Percentiles rank a stretch among this genome's conserved stretches.
phyloP scores from a whole-genome alignment of 768 basidiomycete species.

The Dioszegia aurantiaca region DNA sequence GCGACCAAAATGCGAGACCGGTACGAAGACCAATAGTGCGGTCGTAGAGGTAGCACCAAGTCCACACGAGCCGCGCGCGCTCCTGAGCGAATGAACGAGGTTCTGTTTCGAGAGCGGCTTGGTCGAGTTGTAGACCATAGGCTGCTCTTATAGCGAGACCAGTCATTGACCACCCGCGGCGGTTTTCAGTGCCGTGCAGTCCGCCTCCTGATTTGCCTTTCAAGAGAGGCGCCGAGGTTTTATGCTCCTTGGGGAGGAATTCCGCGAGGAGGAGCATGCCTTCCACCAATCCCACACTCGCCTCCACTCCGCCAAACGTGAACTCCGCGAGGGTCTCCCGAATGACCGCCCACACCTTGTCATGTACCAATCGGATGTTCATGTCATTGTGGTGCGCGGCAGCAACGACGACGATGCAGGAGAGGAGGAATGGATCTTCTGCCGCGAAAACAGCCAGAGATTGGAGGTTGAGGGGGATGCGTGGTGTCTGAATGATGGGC shows the following conservation, averaged over 20 bases:
- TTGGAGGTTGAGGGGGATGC: constrained; percentile 33
- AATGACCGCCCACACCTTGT: constrained; percentile 38
- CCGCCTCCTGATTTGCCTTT: constrained; percentile 24
- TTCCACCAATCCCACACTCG: constrained; percentile 46
- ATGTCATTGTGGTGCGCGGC: constrained; percentile 36
- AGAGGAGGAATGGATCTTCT: constrained; percentile 37
- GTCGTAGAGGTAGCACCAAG: constrained; percentile 47
- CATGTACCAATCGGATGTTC: constrained; percentile 32
- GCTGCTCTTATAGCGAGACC: constrained; percentile 48
- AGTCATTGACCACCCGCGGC: constrained; percentile 46
- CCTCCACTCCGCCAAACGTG: constrained; percentile 35
- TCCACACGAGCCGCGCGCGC: constrained; percentile 43
- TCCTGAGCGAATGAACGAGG: constrained; percentile 31
- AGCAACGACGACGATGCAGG: constrained; percentile 38
- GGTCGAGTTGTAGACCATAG: constrained; percentile 42
- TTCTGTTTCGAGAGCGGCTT: constrained; percentile 32
- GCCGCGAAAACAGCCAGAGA: constrained; percentile 30
- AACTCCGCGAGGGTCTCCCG: constrained; percentile 41
- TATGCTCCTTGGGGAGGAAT: constrained; percentile 38
- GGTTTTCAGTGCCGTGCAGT: constrained; percentile 44
- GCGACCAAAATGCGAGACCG: constrained; percentile 49
- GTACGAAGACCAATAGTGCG: constrained; percentile 48
- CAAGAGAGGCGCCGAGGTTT: constrained; percentile 17
- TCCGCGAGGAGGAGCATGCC: constrained; percentile 47
- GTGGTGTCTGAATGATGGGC: constrained; percentile 26